phyloP scores from a whole-genome alignment of 2,329 filamentous ascomycete genomes.

The Coniella vitis region DNA sequence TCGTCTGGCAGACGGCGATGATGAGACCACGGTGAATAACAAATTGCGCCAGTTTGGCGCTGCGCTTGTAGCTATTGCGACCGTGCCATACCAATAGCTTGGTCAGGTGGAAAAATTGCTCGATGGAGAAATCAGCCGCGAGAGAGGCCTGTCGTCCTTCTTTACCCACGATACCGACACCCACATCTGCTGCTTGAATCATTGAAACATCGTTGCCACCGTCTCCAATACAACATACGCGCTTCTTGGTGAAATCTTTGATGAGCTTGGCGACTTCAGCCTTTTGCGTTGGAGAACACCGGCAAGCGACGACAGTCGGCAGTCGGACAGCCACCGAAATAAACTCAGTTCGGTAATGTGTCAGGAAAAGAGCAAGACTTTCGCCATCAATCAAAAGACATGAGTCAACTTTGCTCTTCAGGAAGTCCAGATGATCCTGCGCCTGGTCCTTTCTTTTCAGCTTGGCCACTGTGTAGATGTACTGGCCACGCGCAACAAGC shows the following conservation, averaged over 20 bases:
- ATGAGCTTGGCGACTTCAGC: constrained; percentile 90
- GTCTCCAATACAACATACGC: constrained; percentile 95
- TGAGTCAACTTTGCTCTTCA: constrained; percentile 78
- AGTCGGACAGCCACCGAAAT: constrained; percentile 81
- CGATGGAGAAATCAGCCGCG: constrained; percentile 93
- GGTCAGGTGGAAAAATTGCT: constrained; percentile 89
- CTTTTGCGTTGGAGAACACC: constrained; percentile 95
- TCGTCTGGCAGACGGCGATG: constrained; percentile 91
- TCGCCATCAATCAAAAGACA: constrained; percentile 94
- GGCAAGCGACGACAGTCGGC: constrained; percentile 89
- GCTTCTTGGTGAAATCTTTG: constrained; percentile 84
- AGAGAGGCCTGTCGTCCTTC: constrained; percentile 92
- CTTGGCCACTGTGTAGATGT: constrained; percentile 88
- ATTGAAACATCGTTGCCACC: constrained; percentile 98
- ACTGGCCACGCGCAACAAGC: constrained; percentile 86
- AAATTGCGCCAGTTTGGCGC: constrained; percentile 92
- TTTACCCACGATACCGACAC: constrained; percentile 96
- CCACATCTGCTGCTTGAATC: constrained; percentile 97
- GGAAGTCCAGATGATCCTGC: constrained; percentile 80
- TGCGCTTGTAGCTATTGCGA: constrained; percentile 92
- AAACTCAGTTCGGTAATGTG: constrained; percentile 76
- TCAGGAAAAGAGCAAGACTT: constrained; percentile 75
- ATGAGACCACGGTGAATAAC: constrained; percentile 96
- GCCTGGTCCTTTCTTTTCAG: constrained; percentile 77
- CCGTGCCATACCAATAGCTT: constrained; percentile 99